A percentile compares a stretch with the other conserved stretches of the same genome.
These are phyloP conservation scores for Delphinella strobiligena DNA, from an alignment of 2,329 filamentous ascomycete species.

Conservation along the genomic window DNA sequence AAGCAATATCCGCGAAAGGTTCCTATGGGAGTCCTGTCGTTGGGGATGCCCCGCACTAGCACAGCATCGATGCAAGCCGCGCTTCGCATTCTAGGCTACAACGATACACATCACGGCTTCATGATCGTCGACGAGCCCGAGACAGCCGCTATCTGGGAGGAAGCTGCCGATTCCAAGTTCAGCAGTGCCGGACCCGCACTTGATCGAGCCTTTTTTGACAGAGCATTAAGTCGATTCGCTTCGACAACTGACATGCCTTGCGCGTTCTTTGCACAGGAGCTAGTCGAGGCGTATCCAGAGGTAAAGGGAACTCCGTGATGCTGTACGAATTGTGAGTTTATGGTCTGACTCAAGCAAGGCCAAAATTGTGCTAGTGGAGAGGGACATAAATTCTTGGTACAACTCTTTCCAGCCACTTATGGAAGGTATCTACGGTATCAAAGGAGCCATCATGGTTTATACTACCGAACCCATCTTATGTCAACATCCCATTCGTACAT, in stretches of 20 bases:
- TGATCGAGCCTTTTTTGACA: too few species aligned
- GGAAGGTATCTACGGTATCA: background rate
- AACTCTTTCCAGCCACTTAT: slow-evolving; percentile 7
- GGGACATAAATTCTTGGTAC: slow-evolving; percentile 19
- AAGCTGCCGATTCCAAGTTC: too few species aligned
- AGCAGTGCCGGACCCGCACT: too few species aligned
- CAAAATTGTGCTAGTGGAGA: slow-evolving; percentile 23
- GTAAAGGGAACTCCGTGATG: background rate
- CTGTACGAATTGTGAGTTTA: background rate
- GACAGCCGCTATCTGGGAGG: too few species aligned
- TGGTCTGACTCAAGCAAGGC: slow-evolving; percentile 15
- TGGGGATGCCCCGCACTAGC: too few species aligned
- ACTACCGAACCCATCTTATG: background rate
- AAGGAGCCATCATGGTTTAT: background rate
- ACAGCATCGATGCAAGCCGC: too few species aligned
- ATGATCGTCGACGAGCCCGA: too few species aligned
- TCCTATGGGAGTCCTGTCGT: too few species aligned
- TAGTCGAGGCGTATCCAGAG: background rate
- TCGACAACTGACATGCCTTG: background rate
- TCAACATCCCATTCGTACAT: background rate
- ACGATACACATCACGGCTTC: too few species aligned
- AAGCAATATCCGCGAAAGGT: too few species aligned
- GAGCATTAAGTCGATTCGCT: too few species aligned
- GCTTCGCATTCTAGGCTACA: too few species aligned
- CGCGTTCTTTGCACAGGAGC: background rate